Evolutionary conservation across 345 rosid genomes (phyloP), one percentile per base, ranked within the genome.

Genomic region (Linum lewisii): DNA sequence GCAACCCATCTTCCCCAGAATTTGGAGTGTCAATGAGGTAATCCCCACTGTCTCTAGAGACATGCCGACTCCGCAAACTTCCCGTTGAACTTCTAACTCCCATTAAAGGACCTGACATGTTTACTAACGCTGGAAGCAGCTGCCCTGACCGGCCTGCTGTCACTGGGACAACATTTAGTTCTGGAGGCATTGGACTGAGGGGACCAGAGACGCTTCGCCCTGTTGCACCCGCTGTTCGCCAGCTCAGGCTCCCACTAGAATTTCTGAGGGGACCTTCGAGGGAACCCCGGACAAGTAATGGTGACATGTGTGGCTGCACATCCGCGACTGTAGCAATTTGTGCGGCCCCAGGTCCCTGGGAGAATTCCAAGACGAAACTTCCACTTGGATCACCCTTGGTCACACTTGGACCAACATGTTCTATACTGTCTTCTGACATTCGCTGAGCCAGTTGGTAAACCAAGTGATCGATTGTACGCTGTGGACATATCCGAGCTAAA

Each of bases 31-130:
- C 99, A 51, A 89, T 85, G 63, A 84, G 85, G 72, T 84, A 90
- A 72, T 93, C 96, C 68, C 96, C 99, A 74, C 99, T 89, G 67
- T 87, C 99, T 51, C 99, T 82, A 54, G 96, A 93, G 59, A 84
- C 87, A 78, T 93, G 99, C 63, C 96, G 92, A 76, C 97, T 93
- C 58, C 95, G 75, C 76, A 84, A 65, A 76, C 87, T 90, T 72
- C 99, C 99, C n/a, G 96, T 87, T 50, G 99, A 90, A 73, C 86
- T 93, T 66, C 93, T 80, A 64, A 85, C 95, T 45, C 97, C 99
- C 86, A 85, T 81, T 59, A 89, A 80, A 29, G 99, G 99, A 47
- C 99, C 97, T 37, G 99, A 82, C 90, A 89, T 90, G 75, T 87
- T 93, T 58, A 90, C 97, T 71, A 85, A 66, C 37, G 88, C 71